phyloP scores from a whole-genome alignment of 2,329 filamentous ascomycete genomes.

The Hypoxylon sp. region DNA sequence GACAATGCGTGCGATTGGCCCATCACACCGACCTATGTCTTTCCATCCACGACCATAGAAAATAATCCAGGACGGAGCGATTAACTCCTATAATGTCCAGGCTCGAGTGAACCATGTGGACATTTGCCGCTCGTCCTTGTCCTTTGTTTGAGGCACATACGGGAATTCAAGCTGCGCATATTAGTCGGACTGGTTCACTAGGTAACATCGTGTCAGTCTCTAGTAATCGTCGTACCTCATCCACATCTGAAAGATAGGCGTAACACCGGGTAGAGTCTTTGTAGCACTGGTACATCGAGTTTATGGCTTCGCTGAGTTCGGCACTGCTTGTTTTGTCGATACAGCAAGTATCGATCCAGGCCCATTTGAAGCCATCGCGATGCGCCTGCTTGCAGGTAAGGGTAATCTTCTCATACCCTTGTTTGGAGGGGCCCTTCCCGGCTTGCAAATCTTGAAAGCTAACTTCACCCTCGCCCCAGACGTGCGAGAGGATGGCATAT shows the following conservation, averaged over 20 bases:
- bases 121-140: background rate
- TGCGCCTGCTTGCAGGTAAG: slow-evolving; percentile 30
- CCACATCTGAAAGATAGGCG: slow-evolving; percentile 28
- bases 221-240: slow-evolving; percentile 15
- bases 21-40: slow-evolving; percentile 4
- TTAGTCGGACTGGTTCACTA: background rate
- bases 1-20: background rate
- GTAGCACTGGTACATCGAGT: slow-evolving; percentile 40
- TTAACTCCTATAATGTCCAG: slow-evolving; percentile 35
- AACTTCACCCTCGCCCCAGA: slow-evolving; percentile 34
- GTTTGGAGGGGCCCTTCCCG: slow-evolving; percentile 13
- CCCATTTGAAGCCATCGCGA: slow-evolving; percentile 18
- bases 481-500: slow-evolving; percentile 38
- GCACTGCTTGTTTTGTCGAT: slow-evolving; percentile 40
- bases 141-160: background rate
- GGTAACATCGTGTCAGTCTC: background rate
- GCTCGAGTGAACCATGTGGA: slow-evolving; percentile 32
- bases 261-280: slow-evolving; percentile 22
- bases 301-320: slow-evolving; percentile 40
- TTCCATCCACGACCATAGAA: slow-evolving; percentile 29
- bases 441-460: slow-evolving; percentile 35
- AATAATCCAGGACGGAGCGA: slow-evolving; percentile 10
- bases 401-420: slow-evolving; percentile 34
- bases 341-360: slow-evolving; percentile 40
- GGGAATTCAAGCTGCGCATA: slow-evolving; percentile 19